phyloP scores from a whole-genome alignment of 176 grass and related monocot species.

The Musa itinerans region DNA sequence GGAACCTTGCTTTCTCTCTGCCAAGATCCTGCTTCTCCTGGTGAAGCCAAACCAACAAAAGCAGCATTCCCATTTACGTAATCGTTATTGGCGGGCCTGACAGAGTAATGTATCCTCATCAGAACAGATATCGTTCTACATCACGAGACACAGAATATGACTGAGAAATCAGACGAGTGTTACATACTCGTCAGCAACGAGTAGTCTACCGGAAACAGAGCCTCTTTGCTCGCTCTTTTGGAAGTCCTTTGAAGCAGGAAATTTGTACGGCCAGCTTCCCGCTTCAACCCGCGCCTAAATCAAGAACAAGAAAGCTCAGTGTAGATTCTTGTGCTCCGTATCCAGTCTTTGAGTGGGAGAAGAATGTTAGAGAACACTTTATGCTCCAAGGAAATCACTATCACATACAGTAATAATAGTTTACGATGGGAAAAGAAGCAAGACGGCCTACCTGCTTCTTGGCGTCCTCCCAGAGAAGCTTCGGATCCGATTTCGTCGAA shows the following conservation, averaged over 20 bases:
- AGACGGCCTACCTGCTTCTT: slow-evolving; percentile 56
- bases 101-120: not conserved
- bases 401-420: not conserved
- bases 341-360: not conserved
- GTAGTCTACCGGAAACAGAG: slow-evolving; percentile 47
- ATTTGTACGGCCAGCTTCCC: slow-evolving; percentile 66
- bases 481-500: slow-evolving; percentile 41
- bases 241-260: slow-evolving; percentile 69
- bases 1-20: slow-evolving; percentile 85
- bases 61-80: slow-evolving; percentile 49
- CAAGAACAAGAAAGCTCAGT: slow-evolving; percentile 10
- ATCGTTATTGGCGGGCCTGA: slow-evolving; percentile 43
- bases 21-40: slow-evolving; percentile 84
- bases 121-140: not conserved
- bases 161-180: not conserved
- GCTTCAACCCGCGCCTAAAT: slow-evolving; percentile 53
- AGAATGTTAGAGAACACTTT: no score
- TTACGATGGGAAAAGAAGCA: not conserved
- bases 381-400: no score
- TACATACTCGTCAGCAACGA: slow-evolving; percentile 63
- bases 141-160: not conserved
- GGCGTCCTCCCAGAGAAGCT: slow-evolving; percentile 72
- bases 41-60: slow-evolving; percentile 75
- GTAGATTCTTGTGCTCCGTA: not conserved
- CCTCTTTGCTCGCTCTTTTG: slow-evolving; percentile 67